Percentiles rank a stretch among this genome's conserved stretches.
Conservation (phyloP, 176 grass and related monocot genomes). For the Guadua angustifolia region DNA sequence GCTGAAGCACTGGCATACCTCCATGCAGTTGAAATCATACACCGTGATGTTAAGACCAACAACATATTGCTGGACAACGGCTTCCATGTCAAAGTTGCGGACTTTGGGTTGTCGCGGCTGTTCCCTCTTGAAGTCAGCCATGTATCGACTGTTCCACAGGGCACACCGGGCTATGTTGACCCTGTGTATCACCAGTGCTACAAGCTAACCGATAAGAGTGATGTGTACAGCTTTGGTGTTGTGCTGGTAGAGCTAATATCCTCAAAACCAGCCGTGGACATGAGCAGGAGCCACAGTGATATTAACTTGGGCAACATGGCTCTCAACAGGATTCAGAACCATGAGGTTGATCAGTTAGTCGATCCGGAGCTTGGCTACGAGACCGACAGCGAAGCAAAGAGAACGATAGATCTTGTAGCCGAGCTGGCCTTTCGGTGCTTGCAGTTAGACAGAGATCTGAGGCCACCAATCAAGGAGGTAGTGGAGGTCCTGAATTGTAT, state of each 20-base stretch:
- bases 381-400: slow-evolving; percentile 50
- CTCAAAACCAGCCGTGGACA: slow-evolving; percentile 90
- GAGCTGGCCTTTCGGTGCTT: slow-evolving; percentile 85
- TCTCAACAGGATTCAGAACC: slow-evolving; percentile 72
- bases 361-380: slow-evolving; percentile 63
- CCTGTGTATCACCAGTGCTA: slow-evolving; percentile 86
- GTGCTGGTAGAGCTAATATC: slow-evolving; percentile 87
- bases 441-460: slow-evolving; percentile 68
- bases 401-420: slow-evolving; percentile 53
- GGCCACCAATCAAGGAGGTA: slow-evolving; percentile 78
- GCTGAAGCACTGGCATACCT: slow-evolving; percentile 76
- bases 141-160: slow-evolving; percentile 94
- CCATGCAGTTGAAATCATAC: slow-evolving; percentile 79
- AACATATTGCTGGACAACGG: slow-evolving; percentile 78
- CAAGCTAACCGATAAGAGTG: slow-evolving; percentile 93
- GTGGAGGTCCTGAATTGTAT: slow-evolving; percentile 60
- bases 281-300: slow-evolving; percentile 62
- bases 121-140: slow-evolving; percentile 80
- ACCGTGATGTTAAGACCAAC: slow-evolving; percentile 87
- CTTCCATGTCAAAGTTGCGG: slow-evolving; percentile 87
- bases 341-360: slow-evolving; percentile 64
- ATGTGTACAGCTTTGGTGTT: slow-evolving; percentile 95
- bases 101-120: slow-evolving; percentile 80
- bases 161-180: slow-evolving; percentile 95
- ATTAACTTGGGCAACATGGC: slow-evolving; percentile 80